These are phyloP conservation scores for Naematelia aurantialba DNA, from an alignment of 768 basidiomycete species.

Conservation along the genomic window DNA sequence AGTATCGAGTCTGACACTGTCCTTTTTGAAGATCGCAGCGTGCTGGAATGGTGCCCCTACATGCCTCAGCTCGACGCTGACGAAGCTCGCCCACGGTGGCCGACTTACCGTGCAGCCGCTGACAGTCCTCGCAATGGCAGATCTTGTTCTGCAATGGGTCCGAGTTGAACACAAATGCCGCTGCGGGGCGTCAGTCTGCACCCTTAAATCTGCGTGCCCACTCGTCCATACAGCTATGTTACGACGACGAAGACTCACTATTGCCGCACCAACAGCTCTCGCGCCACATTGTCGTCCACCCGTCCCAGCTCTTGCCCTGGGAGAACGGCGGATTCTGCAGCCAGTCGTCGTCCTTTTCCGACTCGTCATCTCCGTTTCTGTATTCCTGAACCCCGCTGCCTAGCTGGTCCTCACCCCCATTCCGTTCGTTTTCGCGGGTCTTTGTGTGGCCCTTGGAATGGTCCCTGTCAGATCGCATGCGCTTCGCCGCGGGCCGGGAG, in stretches of 20 bases:
- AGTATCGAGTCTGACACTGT: conserved; percentile 32
- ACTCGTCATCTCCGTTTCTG: conserved; percentile 16
- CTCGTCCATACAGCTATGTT: not conserved
- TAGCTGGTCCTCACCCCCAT: too few species aligned
- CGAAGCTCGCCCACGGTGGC: not conserved
- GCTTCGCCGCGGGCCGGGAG: too few species aligned
- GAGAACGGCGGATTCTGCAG: conserved; percentile 28
- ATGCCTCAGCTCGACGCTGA: not conserved
- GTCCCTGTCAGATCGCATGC: too few species aligned
- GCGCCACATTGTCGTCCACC: conserved; percentile 35
- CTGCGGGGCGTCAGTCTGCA: not conserved
- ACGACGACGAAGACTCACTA: conserved; percentile 20
- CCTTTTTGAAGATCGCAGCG: conserved; percentile 39
- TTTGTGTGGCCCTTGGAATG: too few species aligned
- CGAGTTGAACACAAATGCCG: not conserved
- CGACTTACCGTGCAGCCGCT: conserved; percentile 39
- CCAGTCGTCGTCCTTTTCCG: conserved; percentile 32
- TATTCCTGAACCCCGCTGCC: too few species aligned
- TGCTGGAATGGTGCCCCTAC: conserved; percentile 39
- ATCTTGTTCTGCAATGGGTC: conserved; percentile 31
- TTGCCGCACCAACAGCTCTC: conserved; percentile 44
- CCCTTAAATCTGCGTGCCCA: not conserved
- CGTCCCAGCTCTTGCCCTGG: conserved; percentile 24
- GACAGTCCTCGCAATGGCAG: conserved; percentile 45
- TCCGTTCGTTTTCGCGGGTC: too few species aligned